Evolutionary conservation across 768 basidiomycete species (phyloP).

Genomic region (Hericium rajendrae): DNA sequence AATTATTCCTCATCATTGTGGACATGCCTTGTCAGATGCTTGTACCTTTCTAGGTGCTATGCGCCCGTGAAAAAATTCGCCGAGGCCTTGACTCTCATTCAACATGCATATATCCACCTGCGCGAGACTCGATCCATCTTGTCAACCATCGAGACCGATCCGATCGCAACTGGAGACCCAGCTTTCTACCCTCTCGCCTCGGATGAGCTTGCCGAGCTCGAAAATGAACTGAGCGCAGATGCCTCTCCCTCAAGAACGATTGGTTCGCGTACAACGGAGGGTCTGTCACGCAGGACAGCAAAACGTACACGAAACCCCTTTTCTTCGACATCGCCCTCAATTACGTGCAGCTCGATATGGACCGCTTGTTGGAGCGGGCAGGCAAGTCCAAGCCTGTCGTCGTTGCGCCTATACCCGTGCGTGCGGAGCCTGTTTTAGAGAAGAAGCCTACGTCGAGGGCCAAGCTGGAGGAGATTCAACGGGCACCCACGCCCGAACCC

Average conservation of each 20-base stretch:
- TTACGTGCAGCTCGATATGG: slow-evolving; percentile 83
- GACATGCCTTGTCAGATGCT: slow-evolving; percentile 36
- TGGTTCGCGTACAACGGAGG: slow-evolving; percentile 81
- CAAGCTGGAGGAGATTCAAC: slow-evolving; percentile 43
- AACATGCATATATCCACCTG: slow-evolving; percentile 61
- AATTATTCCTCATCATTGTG: neutral
- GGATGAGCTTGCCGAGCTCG: slow-evolving; percentile 40
- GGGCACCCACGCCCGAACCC: slow-evolving; percentile 43
- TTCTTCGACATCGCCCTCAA: slow-evolving; percentile 95
- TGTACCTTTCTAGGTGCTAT: slow-evolving; percentile 73
- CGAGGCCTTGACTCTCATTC: slow-evolving; percentile 60
- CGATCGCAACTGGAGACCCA: slow-evolving; percentile 31
- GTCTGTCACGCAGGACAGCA: slow-evolving; percentile 28
- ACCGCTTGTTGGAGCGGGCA: slow-evolving; percentile 56
- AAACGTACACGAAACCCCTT: slow-evolving; percentile 66
- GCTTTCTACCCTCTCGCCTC: slow-evolving; percentile 47
- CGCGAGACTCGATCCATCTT: slow-evolving; percentile 58
- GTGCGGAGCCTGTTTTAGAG: slow-evolving; percentile 25
- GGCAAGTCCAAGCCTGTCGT: slow-evolving; percentile 40
- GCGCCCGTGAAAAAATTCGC: slow-evolving; percentile 58
- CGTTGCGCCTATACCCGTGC: slow-evolving; percentile 16
- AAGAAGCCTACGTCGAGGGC: slow-evolving; percentile 44
- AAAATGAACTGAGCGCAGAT: slow-evolving; percentile 37
- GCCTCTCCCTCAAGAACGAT: slow-evolving; percentile 51
- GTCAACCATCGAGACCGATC: slow-evolving; percentile 37